Evolutionary conservation across 2,329 filamentous ascomycete genomes (phyloP).

Genomic region (Nemania sp.): DNA sequence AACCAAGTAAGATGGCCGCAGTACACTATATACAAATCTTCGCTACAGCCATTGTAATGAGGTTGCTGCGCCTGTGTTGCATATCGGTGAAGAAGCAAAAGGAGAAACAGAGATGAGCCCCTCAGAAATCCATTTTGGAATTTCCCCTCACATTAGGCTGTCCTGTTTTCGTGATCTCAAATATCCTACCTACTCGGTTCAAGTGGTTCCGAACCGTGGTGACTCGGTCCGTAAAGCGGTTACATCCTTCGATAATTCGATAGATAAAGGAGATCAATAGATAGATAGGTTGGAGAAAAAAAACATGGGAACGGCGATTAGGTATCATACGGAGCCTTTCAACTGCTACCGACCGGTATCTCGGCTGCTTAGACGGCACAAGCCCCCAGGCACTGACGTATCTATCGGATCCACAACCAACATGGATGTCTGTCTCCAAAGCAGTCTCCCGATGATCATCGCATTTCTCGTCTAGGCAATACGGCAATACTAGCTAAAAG

Average conservation of each 20-base stretch:
- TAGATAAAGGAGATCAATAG: too few species aligned
- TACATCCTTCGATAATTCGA: too few species aligned
- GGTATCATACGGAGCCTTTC: conserved; percentile 2
- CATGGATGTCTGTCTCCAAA: neutral
- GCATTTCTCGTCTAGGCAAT: conserved; percentile 11
- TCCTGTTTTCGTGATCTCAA: neutral
- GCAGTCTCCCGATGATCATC: conserved; percentile 13
- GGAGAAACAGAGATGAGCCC: neutral
- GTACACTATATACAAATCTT: neutral
- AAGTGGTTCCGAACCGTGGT: conserved; percentile 13
- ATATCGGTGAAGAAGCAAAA: neutral
- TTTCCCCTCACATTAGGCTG: neutral
- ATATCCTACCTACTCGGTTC: conserved; percentile 10
- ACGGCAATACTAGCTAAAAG: neutral
- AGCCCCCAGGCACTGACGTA: neutral
- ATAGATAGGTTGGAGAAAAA: neutral
- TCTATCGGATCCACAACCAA: neutral
- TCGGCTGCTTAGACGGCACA: neutral
- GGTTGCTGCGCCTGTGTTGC: neutral
- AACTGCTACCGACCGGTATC: neutral
- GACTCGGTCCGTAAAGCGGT: conserved; percentile 1
- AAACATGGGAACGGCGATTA: neutral
- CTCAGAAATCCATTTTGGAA: neutral
- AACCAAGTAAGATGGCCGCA: neutral
- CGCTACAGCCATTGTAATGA: neutral